Evolutionary conservation across 257 asterid genomes (phyloP), one percentile per base, ranked within the genome.

Genomic region (Parsonsia alboflavescens): DNA sequence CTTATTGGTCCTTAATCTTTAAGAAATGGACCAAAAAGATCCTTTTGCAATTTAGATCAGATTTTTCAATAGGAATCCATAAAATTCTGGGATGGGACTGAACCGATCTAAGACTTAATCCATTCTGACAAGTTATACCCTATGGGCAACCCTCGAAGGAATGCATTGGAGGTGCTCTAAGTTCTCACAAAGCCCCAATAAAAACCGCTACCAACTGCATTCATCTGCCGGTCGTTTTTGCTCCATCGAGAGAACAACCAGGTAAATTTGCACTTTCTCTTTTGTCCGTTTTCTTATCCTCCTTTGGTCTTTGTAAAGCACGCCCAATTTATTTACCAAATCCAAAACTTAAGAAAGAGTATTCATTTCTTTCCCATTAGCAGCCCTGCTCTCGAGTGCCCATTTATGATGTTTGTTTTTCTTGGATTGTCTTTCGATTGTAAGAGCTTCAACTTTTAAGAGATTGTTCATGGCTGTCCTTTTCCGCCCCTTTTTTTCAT

Each of bases 111-210:
- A n/a, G n/a, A n/a, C n/a, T n/a, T n/a, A n/a, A n/a, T n/a, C n/a
- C n/a, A n/a, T n/a, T n/a, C n/a, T n/a, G n/a, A n/a, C n/a, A n/a
- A n/a, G n/a, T n/a, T n/a, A n/a, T n/a, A n/a, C n/a, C n/a, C n/a
- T n/a, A n/a, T n/a, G n/a, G n/a, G n/a, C n/a, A n/a, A n/a, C n/a
- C n/a, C n/a, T n/a, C n/a, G n/a, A n/a, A n/a, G n/a, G n/a, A n/a
- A n/a, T n/a, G n/a, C n/a, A n/a, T n/a, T n/a, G n/a, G n/a, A n/a
- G n/a, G n/a, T n/a, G n/a, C n/a, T 1, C 39, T 33, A 33, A 33
- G 39, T 33, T 54, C 26, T 83, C 84, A 78, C 81, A 73, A 76
- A 79, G 68, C 84, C 81, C 85, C 76, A 73, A 71, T 58, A 12
- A 77, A 78, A 62, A 73, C 78, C 75, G 70, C 71, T 77, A 21